These are phyloP conservation scores for Chlorella sp. DNA, from an alignment of 139 green algal genomes.

Conservation along the genomic window DNA sequence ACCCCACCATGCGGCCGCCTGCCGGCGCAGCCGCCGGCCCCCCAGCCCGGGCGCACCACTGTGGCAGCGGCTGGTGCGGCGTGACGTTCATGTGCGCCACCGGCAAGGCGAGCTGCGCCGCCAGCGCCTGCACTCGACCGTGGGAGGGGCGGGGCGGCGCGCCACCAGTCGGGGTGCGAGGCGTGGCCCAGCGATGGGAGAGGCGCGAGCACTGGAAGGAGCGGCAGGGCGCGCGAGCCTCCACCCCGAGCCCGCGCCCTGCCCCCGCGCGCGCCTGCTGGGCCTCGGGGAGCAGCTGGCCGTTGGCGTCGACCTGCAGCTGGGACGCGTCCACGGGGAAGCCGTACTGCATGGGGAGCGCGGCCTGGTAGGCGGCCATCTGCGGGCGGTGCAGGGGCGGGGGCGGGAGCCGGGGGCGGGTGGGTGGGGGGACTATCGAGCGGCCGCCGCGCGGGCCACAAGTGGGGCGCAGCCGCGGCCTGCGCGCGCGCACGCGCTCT, in stretches of 20 bases:
- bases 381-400: too few relatives aligned
- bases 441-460: too few relatives aligned
- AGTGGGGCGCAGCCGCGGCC: too few relatives aligned
- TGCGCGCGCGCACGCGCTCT: too few relatives aligned
- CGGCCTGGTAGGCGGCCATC: constrained; percentile 11
- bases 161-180: neutral
- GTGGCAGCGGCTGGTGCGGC: too few relatives aligned
- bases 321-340: neutral
- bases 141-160: neutral
- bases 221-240: neutral
- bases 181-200: neutral
- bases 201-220: neutral
- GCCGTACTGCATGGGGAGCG: neutral
- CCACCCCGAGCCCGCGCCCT: too few relatives aligned
- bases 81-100: too few relatives aligned
- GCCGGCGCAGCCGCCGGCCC: neutral
- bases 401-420: too few relatives aligned
- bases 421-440: too few relatives aligned
- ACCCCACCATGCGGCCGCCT: constrained; percentile 7
- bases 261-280: neutral
- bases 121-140: too few relatives aligned
- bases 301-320: neutral
- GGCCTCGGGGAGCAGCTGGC: neutral
- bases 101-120: too few relatives aligned
- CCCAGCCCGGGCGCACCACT: too few relatives aligned